phyloP scores from a whole-genome alignment of 306 rosid species.

The Trifolium pratense region DNA sequence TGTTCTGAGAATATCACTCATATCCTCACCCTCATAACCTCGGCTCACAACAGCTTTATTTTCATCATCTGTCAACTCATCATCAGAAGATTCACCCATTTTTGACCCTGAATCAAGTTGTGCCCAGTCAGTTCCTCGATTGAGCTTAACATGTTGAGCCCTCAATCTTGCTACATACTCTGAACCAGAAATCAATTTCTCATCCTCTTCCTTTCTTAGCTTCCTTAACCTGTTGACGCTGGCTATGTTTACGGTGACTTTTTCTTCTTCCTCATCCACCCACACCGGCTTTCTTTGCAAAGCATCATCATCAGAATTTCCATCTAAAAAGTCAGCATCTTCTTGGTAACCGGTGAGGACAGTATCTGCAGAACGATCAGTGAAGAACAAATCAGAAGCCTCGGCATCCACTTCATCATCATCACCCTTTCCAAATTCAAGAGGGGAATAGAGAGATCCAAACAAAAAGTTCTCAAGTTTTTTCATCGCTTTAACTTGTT shows the following conservation, averaged over 20 bases:
- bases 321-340: slow-evolving; percentile 46
- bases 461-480: slow-evolving; percentile 75
- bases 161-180: slow-evolving; percentile 87
- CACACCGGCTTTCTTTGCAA: slow-evolving; percentile 73
- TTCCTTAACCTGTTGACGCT: slow-evolving; percentile 78
- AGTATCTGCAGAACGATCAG: slow-evolving; percentile 69
- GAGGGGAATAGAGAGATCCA: slow-evolving; percentile 75
- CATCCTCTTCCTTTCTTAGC: slow-evolving; percentile 83
- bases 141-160: slow-evolving; percentile 86
- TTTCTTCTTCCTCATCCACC: slow-evolving; percentile 89
- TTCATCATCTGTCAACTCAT: slow-evolving; percentile 78
- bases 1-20: slow-evolving; percentile 71
- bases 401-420: slow-evolving; percentile 37
- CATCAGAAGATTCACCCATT: slow-evolving; percentile 36
- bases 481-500: slow-evolving; percentile 73
- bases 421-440: slow-evolving; percentile 65
- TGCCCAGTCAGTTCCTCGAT: slow-evolving; percentile 89
- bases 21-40: slow-evolving; percentile 60
- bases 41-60: slow-evolving; percentile 48
- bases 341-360: slow-evolving; percentile 52
- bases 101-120: slow-evolving; percentile 27
- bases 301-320: slow-evolving; percentile 21
- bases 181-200: slow-evolving; percentile 67
- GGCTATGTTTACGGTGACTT: slow-evolving; percentile 61
- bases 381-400: slow-evolving; percentile 60